phyloP scores from a whole-genome alignment of 352 stramenopile species.

The Pythium periplocum region DNA sequence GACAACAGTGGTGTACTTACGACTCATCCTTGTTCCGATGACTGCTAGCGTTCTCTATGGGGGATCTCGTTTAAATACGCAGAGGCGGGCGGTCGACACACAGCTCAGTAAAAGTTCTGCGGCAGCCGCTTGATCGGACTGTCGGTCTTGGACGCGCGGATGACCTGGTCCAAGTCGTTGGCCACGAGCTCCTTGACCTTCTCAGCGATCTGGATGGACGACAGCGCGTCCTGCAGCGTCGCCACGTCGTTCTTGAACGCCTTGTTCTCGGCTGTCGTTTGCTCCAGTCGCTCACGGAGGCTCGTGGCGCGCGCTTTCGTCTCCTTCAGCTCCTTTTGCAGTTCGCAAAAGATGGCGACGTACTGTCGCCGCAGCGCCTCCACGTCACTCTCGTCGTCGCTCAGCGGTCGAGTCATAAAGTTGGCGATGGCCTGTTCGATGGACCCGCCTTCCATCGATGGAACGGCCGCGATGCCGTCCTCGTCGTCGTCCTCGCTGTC shows the following conservation, averaged over 20 bases:
- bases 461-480: not conserved
- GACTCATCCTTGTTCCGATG: too few relatives aligned
- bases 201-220: slow-evolving; percentile 52
- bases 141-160: slow-evolving; percentile 14
- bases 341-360: slow-evolving; percentile 55
- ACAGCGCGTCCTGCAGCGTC: slow-evolving; percentile 53
- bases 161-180: slow-evolving; percentile 43
- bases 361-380: slow-evolving; percentile 45
- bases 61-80: not conserved
- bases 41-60: too few relatives aligned
- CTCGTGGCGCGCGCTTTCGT: slow-evolving; percentile 45
- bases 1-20: too few relatives aligned
- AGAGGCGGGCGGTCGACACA: not conserved
- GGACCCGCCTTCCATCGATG: slow-evolving; percentile 11
- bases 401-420: slow-evolving; percentile 18
- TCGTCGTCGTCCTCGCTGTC: slow-evolving; percentile 4
- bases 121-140: slow-evolving; percentile 5
- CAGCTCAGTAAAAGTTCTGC: slow-evolving; percentile 15
- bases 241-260: slow-evolving; percentile 65
- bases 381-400: slow-evolving; percentile 15
- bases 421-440: slow-evolving; percentile 51
- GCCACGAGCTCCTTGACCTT: slow-evolving; percentile 55
- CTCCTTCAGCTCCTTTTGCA: slow-evolving; percentile 55
- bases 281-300: slow-evolving; percentile 49
- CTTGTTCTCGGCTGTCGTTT: slow-evolving; percentile 47